Base-by-base conservation (phyloP, 163 green algal genomes). In the Volvox carteri region DNA sequence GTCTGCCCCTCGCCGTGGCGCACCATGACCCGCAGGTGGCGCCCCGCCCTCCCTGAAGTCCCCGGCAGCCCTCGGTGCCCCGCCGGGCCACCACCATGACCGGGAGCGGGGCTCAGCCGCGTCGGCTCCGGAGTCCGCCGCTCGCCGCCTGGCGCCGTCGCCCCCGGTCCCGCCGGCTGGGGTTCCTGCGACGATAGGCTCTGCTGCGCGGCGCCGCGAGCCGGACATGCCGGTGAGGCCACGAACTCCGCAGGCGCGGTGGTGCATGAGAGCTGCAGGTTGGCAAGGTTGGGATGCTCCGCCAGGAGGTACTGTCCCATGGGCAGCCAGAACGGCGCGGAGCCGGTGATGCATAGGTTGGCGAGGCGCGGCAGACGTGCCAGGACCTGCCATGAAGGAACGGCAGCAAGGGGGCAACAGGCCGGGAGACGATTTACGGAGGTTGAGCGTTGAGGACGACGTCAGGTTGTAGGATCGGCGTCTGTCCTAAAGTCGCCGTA, bases 261-360 rank as follows among this genome's bases (percentile, higher is more conserved):
- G 30, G 80, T 79, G 80, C 65, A 87, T 35, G 30, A 8, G 16
- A 87, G 80, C 58, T 87, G 42, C 42, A 87, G 65, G 62, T 87
- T 37, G 23, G 33, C 23, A 1, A 87, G 5, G n/a, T 74, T n/a
- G 12, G 80, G 80, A 44, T 87, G 65, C 19, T 35, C 62, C 21
- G 44, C 44, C 16, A 87, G 80, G 7, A 87, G 65, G 62, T 70
- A 23, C 80, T 87, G 80, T 18, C 80, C 80, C 80, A 87, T 87
- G 44, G 80, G 80, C 60, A 78, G 44, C 80, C 80, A 87, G 44
- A 87, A 87, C 42, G 80, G 62, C 19, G 80, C 80, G 1, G 62
- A 12, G 60, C n/a, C 80, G 46, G 62, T 87, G 30, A 87, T 68
- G 30, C 16, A 25, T 30, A 87, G 80, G 8, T 50, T 21, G 14